Evolutionary conservation across 495 filamentous ascomycete genomes (phyloP).

Genomic region (Thermochaetoides thermophila): DNA sequence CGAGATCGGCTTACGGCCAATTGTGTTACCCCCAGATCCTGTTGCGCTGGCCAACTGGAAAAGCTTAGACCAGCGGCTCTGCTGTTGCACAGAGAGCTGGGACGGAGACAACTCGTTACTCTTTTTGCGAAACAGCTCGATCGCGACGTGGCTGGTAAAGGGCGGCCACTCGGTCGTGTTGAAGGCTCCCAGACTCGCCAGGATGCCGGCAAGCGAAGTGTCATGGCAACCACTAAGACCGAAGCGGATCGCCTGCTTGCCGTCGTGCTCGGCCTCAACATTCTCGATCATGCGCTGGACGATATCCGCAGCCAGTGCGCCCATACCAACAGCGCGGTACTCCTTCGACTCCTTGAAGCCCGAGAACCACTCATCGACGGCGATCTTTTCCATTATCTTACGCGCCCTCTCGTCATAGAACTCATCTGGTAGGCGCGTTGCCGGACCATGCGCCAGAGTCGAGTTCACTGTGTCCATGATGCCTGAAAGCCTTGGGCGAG

Average conservation of each 20-base stretch:
- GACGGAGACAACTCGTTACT: conserved; percentile 3
- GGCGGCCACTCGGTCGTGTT: conserved; percentile 68
- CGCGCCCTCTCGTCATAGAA: conserved; percentile 72
- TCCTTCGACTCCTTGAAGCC: conserved; percentile 74
- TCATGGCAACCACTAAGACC: conserved; percentile 85
- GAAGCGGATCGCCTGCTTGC: conserved; percentile 25
- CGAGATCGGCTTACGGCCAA: conserved; percentile 35
- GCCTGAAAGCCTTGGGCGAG: conserved; percentile 67
- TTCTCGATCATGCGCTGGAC: conserved; percentile 69
- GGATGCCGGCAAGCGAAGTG: conserved; percentile 70
- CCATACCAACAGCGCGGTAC: conserved; percentile 78
- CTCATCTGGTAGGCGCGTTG: conserved; percentile 59
- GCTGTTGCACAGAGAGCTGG: conserved; percentile 8
- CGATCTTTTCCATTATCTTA: conserved; percentile 60
- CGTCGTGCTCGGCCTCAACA: conserved; percentile 49
- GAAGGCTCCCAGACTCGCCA: conserved; percentile 68
- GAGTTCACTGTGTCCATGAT: conserved; percentile 91
- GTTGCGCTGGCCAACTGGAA: conserved; percentile 17
- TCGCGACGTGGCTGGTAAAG: conserved; percentile 78
- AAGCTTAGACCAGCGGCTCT: conserved; percentile 33
- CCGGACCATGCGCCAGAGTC: conserved; percentile 69
- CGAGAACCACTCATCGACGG: conserved; percentile 83
- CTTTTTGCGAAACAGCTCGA: conserved; percentile 66
- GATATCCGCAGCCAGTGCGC: conserved; percentile 68
- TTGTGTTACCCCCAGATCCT: conserved; percentile 17